phyloP scores from a whole-genome alignment of 2,329 filamentous ascomycete species.

The Pestalotiopsis sp. region DNA sequence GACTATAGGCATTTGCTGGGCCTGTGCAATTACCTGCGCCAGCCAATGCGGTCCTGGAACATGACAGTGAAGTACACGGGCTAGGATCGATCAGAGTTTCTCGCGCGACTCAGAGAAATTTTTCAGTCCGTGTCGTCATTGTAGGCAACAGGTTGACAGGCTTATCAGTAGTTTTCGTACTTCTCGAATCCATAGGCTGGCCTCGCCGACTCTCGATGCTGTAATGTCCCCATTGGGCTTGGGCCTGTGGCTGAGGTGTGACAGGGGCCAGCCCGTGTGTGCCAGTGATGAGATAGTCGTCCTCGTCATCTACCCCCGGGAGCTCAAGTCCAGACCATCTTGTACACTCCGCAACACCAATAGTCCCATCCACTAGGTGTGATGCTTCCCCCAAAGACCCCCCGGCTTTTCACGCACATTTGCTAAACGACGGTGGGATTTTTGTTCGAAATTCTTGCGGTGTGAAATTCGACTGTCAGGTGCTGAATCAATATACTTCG shows the following conservation, averaged over 20 bases:
- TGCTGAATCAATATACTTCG: neutral
- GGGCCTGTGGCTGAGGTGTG: neutral
- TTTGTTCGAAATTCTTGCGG: neutral
- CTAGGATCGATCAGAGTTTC: neutral
- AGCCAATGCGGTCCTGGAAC: neutral
- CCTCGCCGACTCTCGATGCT: neutral
- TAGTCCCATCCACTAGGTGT: neutral
- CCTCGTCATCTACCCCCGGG: neutral
- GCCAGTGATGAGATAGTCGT: neutral
- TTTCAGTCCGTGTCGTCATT: neutral
- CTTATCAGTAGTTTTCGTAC: neutral
- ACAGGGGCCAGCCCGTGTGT: neutral
- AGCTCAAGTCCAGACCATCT: neutral
- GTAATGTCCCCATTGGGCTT: neutral
- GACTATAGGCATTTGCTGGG: neutral
- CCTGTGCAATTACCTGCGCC: neutral
- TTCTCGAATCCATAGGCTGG: neutral
- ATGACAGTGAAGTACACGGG: too few relatives aligned
- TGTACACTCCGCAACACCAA: neutral
- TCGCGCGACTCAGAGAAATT: neutral
- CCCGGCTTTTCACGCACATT: neutral
- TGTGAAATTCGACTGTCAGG: neutral
- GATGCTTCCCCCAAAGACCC: neutral
- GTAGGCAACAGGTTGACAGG: neutral
- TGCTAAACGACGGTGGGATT: neutral